Base-by-base conservation (phyloP, 1,139 yeast species). In the Scheffersomyces titani region DNA sequence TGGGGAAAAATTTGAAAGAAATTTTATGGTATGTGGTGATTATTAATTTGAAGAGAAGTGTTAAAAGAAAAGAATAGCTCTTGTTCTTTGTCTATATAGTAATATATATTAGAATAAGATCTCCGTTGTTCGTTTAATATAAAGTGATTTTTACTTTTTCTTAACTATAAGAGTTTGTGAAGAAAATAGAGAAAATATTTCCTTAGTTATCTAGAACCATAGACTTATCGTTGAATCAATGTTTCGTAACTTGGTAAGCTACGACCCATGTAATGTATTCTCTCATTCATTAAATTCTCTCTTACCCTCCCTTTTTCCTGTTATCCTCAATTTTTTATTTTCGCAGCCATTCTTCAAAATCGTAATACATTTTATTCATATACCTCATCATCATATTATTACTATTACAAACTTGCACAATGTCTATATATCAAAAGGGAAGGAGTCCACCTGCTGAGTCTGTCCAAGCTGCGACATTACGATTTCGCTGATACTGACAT, bases 401-500 rank as follows among this genome's bases (percentile, higher is more conserved):
- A 30, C 40, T 30, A 30, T 6, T 30, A 30, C 40, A 30, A 9
- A 30, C 40, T 30, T 11, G 13, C 13, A 30, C 40, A 30, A 9
- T 30, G 16, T 30, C 49, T 46, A 46, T 46, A 46, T 19, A 16
- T 46, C 22, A 22, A 46, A 46, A n/a, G 20, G n/a, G 18, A 46
- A 46, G n/a, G 49, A 11, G 18, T 46, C 49, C 20, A 19, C 49
- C 22, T 19, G 6, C 24, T 46, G 47, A 6, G 48, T 21, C 44
- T 51, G 30, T 18, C 48, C 49, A 16, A 51, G 48, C 21, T 9
- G 24, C 11, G 52, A 51, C 30, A 51, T 24, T 11, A 45, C 44
- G 18, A 51, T 47, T 19, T 51, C 36, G 16, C 45, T 47, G 20
- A 57, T 47, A 16, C 52, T 50, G 19, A 57, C 52, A 21, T 52